phyloP scores from a whole-genome alignment of 2,329 filamentous ascomycete genomes.

The Phyllachora maydis region DNA sequence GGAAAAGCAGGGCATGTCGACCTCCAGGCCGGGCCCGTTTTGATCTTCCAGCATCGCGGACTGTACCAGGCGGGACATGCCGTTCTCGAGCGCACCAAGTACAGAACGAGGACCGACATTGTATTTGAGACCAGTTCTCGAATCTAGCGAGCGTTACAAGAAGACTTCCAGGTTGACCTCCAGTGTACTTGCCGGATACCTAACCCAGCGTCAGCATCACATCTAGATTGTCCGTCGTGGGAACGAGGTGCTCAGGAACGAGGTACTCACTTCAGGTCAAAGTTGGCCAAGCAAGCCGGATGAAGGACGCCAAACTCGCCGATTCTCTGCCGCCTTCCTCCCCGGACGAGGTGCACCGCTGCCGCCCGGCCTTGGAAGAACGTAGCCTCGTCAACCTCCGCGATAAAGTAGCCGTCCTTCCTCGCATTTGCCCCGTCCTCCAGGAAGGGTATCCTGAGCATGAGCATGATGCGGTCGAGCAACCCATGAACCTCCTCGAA shows the following conservation, averaged over 20 bases:
- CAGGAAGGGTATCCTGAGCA: constrained; percentile 68
- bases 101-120: constrained; percentile 32
- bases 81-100: constrained; percentile 29
- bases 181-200: constrained; percentile 80
- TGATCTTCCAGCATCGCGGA: constrained; percentile 35
- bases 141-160: too few relatives aligned
- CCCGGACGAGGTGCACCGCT: constrained; percentile 57
- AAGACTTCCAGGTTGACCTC: constrained; percentile 93
- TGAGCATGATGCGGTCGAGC: constrained; percentile 75
- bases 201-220: constrained; percentile 11
- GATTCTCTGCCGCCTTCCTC: constrained; percentile 54
- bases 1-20: too few relatives aligned
- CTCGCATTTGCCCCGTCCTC: constrained; percentile 29
- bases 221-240: too few relatives aligned
- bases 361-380: constrained; percentile 86
- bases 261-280: constrained; percentile 52
- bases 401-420: constrained; percentile 75
- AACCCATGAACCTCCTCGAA: constrained; percentile 94
- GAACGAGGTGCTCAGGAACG: too few relatives aligned
- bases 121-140: constrained; percentile 20
- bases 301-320: constrained; percentile 90
- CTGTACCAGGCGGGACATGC: constrained; percentile 31
- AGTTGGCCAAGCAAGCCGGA: constrained; percentile 81
- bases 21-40: constrained; percentile 32
- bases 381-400: constrained; percentile 75